Base-by-base conservation (phyloP, 1,284 basidiomycete genomes). In the Trametes pubescens region DNA sequence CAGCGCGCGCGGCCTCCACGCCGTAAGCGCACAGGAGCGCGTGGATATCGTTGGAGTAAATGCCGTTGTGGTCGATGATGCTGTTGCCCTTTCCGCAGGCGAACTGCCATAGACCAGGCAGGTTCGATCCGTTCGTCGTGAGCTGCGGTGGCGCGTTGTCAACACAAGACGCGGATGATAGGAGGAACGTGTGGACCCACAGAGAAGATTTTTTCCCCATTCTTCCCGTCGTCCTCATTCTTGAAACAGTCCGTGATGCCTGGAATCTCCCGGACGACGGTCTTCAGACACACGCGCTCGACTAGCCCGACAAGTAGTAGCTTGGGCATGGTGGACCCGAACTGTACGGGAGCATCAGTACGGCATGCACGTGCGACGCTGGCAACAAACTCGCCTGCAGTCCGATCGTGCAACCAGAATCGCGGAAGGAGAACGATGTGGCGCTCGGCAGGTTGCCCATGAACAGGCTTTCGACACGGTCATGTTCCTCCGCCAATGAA, bases 21-120 rank as follows among this genome's bases (percentile, higher is more conserved):
- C 98, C 98, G 75, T 99, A 99, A 2, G 95, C 93, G 73, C 88
- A 88, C 51, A 99, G 81, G 57, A 97, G 91, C 18, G 96, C 93
- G 73, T 95, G 95, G 63, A 99, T 95, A 74, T 99, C 96, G 81
- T 99, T 99, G 29, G 96, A 96, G 73, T 93, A 93, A 62, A 99
- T 88, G 58, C 86, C 85, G 75, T 96, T 85, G 58, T 94, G 86
- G 73, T 97, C 91, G 66, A 99, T 85, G 65, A 97, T 88, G 64
- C 81, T 82, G 59, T 87, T 84, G 34, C 81, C 86, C 26, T 79
- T 75, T 61, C 85, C 85, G 69, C 87, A 83, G 21, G 91, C 90
- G 73, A 95, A 94, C 62, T 88, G 83, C 96, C 98, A 99, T 72
- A 98, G 87, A 24, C 96, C 96, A 47, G 82, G 82, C 72, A 99